Conservation (phyloP, 2,329 filamentous ascomycete species). For the Apiospora saccharicola region DNA sequence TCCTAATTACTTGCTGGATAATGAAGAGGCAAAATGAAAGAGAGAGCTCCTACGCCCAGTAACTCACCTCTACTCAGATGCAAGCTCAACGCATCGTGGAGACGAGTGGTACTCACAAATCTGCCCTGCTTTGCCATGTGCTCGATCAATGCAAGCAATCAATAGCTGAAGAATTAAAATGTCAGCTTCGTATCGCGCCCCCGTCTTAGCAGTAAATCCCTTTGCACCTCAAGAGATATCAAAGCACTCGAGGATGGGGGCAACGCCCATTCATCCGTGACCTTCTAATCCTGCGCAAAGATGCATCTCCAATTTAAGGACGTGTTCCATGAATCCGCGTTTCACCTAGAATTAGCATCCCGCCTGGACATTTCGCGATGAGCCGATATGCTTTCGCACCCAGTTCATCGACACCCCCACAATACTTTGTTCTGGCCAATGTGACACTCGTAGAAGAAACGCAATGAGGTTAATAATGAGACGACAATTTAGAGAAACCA, state of each 20-base stretch:
- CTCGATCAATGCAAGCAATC: neutral
- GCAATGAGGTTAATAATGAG: no score
- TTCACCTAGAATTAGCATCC: neutral
- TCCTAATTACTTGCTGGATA: neutral
- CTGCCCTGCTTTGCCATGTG: neutral
- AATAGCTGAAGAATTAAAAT: neutral
- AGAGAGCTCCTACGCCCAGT: neutral
- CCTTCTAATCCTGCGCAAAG: neutral
- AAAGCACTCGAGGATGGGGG: neutral
- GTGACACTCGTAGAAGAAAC: no score
- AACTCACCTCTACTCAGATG: no score
- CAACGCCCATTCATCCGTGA: neutral
- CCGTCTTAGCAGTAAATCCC: neutral
- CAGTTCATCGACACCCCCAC: neutral
- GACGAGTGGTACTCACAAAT: neutral
- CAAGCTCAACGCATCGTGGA: neutral
- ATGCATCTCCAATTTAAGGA: neutral
- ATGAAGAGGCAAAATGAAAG: neutral
- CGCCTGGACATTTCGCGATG: neutral
- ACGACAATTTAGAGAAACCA: neutral
- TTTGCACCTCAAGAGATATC: neutral
- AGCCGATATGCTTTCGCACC: neutral
- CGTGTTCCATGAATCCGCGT: neutral
- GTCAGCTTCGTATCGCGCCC: no score
- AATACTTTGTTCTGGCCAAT: no score